Percentiles rank a stretch among this genome's conserved stretches.
These are phyloP conservation scores for Trichoderma virens DNA, from an alignment of 495 filamentous ascomycete species.

Conservation along the genomic window DNA sequence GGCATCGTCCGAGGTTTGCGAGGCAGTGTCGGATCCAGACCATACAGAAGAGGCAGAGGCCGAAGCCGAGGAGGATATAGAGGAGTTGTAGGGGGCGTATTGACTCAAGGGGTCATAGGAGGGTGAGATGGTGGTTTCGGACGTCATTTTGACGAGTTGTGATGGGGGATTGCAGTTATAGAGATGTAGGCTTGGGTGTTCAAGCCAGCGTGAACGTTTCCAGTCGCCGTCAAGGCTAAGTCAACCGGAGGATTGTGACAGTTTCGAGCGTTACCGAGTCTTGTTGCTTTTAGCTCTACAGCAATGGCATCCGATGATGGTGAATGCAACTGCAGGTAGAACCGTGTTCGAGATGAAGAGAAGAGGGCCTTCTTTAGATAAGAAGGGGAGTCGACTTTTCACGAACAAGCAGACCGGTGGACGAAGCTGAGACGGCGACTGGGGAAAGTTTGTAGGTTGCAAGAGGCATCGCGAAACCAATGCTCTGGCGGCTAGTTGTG, in stretches of 20 bases:
- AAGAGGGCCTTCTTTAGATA: constrained; percentile 36
- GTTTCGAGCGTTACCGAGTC: constrained; percentile 33
- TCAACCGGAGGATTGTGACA: constrained; percentile 33
- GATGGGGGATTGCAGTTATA: background rate
- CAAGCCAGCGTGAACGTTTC: constrained; percentile 2
- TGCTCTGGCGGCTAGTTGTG: background rate
- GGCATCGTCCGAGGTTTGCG: constrained; percentile 47
- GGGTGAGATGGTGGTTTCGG: constrained; percentile 37
- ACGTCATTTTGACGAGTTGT: constrained; percentile 42
- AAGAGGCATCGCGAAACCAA: constrained; percentile 11
- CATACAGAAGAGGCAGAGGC: constrained; percentile 73
- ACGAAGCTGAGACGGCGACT: constrained; percentile 52
- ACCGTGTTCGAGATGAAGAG: constrained; percentile 25
- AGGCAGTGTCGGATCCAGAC: constrained; percentile 56
- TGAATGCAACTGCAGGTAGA: constrained; percentile 22
- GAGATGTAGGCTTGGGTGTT: background rate
- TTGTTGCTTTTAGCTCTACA: constrained; percentile 21
- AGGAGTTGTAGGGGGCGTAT: constrained; percentile 56
- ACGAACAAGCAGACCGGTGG: constrained; percentile 48
- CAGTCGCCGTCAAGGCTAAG: constrained; percentile 24
- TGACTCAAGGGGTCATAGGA: constrained; percentile 33
- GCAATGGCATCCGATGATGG: background rate
- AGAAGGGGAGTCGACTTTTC: constrained; percentile 34
- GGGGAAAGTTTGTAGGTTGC: constrained; percentile 26
- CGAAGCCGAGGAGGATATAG: constrained; percentile 63